phyloP scores from a whole-genome alignment of 129 eudicot species.

The Chrysanthemum lavandulifolium region DNA sequence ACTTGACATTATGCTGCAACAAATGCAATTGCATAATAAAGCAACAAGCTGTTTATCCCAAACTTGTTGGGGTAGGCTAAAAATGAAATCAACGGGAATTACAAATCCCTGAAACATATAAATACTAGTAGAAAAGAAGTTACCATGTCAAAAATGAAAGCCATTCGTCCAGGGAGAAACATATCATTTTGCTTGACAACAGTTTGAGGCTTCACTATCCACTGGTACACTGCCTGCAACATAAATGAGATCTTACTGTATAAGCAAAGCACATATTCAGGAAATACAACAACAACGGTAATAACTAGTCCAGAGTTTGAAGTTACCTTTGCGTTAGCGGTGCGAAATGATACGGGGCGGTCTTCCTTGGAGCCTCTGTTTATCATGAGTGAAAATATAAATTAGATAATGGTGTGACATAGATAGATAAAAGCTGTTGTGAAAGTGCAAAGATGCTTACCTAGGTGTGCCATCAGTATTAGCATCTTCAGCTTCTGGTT shows the following conservation, averaged over 20 bases:
- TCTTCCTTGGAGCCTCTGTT: conserved; percentile 80
- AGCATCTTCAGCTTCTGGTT: conserved; percentile 73
- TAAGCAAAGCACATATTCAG: conserved; percentile 13
- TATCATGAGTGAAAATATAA: conserved; percentile 7
- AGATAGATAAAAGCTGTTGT: neutral
- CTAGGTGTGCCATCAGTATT: conserved; percentile 56
- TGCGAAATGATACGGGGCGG: conserved; percentile 75
- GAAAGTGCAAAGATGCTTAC: conserved; percentile 32
- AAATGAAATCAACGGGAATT: too few species aligned
- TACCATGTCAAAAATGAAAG: conserved; percentile 91
- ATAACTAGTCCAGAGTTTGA: too few species aligned
- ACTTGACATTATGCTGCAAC: too few species aligned
- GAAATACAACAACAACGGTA: too few species aligned
- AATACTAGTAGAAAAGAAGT: neutral
- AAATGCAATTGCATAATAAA: too few species aligned
- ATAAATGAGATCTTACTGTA: too few species aligned
- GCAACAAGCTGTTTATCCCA: too few species aligned
- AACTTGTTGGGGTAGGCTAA: too few species aligned
- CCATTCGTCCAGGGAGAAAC: conserved; percentile 98
- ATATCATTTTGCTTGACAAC: conserved; percentile 73
- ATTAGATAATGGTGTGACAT: conserved; percentile 11
- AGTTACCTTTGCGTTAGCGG: conserved; percentile 77
- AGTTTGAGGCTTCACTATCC: conserved; percentile 92
- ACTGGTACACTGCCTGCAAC: conserved; percentile 81
- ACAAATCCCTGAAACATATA: neutral